Evolutionary conservation across 306 rosid genomes (phyloP).

Genomic region (Chamaecrista fasciculata): DNA sequence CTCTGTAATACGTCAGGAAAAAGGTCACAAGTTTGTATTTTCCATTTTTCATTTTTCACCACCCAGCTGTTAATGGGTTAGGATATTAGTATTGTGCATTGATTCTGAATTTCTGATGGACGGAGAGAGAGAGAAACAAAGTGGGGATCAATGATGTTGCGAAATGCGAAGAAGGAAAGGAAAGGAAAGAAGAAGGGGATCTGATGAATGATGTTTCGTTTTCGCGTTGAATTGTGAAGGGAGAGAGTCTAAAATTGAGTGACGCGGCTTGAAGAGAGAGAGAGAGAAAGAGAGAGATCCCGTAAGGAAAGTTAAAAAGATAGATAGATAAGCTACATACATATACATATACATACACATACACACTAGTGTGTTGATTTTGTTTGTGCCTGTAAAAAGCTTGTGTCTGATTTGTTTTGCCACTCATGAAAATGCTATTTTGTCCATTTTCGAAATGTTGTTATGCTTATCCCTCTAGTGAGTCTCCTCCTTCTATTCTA

Average conservation of each 20-base stretch:
- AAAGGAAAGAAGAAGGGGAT: slow-evolving; percentile 48
- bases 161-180: no score
- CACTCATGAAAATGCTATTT: slow-evolving; percentile 48
- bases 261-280: slow-evolving; percentile 22
- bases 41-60: slow-evolving; percentile 4
- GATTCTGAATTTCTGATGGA: slow-evolving; percentile 27
- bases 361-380: slow-evolving; percentile 45
- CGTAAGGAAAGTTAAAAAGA: neutral
- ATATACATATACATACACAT: no score
- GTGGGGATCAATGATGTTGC: slow-evolving; percentile 39
- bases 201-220: slow-evolving; percentile 56
- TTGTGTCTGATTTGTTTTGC: slow-evolving; percentile 38
- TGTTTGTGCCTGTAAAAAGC: slow-evolving; percentile 55
- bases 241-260: no score
- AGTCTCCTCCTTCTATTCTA: no score
- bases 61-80: neutral
- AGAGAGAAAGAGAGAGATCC: slow-evolving; percentile 31
- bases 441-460: slow-evolving; percentile 61
- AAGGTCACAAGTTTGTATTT: slow-evolving; percentile 28
- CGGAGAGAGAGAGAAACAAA: slow-evolving; percentile 22
- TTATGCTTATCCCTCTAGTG: neutral
- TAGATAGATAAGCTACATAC: slow-evolving; percentile 23
- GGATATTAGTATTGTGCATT: slow-evolving; percentile 26
- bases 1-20: neutral
- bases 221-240: slow-evolving; percentile 71